phyloP scores from a whole-genome alignment of 306 rosid species.

The Prinsepia uniflora region DNA sequence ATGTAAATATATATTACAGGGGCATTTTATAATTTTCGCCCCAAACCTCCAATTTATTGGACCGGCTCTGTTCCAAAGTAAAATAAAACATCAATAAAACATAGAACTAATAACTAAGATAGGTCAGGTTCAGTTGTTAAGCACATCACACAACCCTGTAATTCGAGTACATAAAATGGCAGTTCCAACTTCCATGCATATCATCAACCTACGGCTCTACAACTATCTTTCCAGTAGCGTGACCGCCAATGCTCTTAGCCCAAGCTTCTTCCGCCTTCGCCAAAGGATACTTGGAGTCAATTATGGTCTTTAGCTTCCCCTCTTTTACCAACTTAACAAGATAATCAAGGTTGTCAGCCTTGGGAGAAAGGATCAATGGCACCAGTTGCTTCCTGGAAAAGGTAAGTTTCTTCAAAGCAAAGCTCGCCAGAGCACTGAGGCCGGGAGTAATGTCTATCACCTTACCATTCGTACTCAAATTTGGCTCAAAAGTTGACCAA shows the following conservation, averaged over 20 bases:
- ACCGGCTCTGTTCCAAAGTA: too few relatives aligned
- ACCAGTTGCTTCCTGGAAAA: conserved; percentile 63
- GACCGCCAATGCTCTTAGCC: conserved; percentile 72
- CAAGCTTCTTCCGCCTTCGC: conserved; percentile 59
- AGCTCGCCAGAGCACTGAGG: conserved; percentile 33
- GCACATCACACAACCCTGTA: too few relatives aligned
- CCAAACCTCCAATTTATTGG: too few relatives aligned
- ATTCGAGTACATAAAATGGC: too few relatives aligned
- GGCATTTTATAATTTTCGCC: too few relatives aligned
- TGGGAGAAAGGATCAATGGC: conserved; percentile 55
- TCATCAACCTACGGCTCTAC: conserved; percentile 36
- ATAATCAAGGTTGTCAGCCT: conserved; percentile 43
- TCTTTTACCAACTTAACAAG: conserved; percentile 60
- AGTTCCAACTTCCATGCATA: background rate
- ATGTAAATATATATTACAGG: too few relatives aligned
- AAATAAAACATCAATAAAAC: too few relatives aligned
- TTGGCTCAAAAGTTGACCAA: conserved; percentile 79
- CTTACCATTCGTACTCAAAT: conserved; percentile 54
- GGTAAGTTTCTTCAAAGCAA: conserved; percentile 55
- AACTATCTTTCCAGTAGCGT: conserved; percentile 83
- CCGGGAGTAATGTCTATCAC: conserved; percentile 67
- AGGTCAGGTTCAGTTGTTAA: too few relatives aligned
- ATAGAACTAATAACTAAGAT: too few relatives aligned
- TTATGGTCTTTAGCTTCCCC: conserved; percentile 63
- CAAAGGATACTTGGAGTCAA: conserved; percentile 63